phyloP scores from a whole-genome alignment of 768 basidiomycete species.

The Boletus vermiculosoides region DNA sequence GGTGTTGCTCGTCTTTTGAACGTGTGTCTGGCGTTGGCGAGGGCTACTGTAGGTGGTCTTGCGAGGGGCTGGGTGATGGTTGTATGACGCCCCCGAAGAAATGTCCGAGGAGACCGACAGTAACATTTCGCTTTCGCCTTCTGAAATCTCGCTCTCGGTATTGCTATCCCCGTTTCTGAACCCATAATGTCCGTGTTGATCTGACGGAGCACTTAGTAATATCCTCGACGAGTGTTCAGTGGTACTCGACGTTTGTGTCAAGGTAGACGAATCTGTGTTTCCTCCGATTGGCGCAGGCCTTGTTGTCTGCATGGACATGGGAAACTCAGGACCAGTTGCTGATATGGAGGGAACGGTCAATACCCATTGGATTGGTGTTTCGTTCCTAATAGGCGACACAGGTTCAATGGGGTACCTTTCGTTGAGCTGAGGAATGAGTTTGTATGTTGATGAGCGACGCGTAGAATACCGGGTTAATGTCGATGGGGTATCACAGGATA shows the following conservation, averaged over 20 bases:
- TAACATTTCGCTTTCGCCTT: conserved; percentile 35
- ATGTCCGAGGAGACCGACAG: conserved; percentile 33
- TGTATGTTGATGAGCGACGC: no score
- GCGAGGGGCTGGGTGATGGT: conserved; percentile 32
- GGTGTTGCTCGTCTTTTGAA: conserved; percentile 34
- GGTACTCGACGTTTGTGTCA: conserved; percentile 7
- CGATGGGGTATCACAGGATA: no score
- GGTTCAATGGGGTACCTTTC: no score
- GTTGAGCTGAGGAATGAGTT: no score
- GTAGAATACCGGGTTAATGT: no score
- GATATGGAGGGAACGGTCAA: conserved; percentile 60
- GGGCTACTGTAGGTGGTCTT: conserved; percentile 22
- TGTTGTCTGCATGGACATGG: conserved; percentile 23
- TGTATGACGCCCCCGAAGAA: conserved; percentile 34
- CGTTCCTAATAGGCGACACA: no score
- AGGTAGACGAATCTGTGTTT: conserved; percentile 4
- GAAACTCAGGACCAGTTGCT: conserved; percentile 46
- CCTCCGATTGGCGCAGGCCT: conserved; percentile 15
- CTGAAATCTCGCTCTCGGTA: no score
- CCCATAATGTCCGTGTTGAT: no score
- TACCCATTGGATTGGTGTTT: no score
- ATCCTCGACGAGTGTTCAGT: conserved; percentile 24
- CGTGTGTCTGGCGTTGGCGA: conserved; percentile 25
- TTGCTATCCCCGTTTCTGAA: no score
- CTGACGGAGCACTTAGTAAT: conserved; percentile 32